Evolutionary conservation across 495 filamentous ascomycete species (phyloP).

Genomic region (Aspergillus bridgeri): DNA sequence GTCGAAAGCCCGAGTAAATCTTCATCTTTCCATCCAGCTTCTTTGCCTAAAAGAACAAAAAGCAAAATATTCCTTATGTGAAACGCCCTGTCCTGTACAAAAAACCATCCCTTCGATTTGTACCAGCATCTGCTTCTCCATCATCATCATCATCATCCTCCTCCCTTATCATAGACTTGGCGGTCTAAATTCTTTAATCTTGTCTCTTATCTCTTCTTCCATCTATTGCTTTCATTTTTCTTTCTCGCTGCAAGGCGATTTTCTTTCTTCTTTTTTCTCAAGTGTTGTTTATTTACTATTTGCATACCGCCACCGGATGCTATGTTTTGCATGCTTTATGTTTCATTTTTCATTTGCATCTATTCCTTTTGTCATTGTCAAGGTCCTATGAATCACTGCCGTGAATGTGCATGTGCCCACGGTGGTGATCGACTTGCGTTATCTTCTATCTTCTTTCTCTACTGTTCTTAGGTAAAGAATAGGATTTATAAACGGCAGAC

Average conservation of each 20-base stretch:
- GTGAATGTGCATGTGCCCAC: neutral
- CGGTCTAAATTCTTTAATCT: constrained; percentile 23
- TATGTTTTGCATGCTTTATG: constrained; percentile 10
- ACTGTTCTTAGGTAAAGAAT: neutral
- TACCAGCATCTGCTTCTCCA: constrained; percentile 3
- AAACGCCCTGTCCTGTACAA: constrained; percentile 17
- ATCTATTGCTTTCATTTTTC: neutral
- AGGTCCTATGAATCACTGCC: neutral
- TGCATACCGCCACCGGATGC: constrained; percentile 24
- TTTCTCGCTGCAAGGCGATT: constrained; percentile 1
- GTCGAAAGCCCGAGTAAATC: constrained; percentile 69
- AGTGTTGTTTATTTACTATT: constrained; percentile 2
- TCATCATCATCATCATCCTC: constrained; percentile 10
- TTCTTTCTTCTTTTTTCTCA: constrained; percentile 9
- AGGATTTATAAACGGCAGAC: neutral
- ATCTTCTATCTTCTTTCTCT: neutral
- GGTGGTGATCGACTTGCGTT: neutral
- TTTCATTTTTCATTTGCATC: neutral
- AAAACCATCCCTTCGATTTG: constrained; percentile 8
- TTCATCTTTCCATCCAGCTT: neutral
- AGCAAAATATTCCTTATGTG: constrained; percentile 8
- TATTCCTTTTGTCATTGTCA: neutral
- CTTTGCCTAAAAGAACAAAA: neutral
- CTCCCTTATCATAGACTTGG: constrained; percentile 14
- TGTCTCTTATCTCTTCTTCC: constrained; percentile 10